Evolutionary conservation across 2,329 filamentous ascomycete genomes (phyloP).

Genomic region (Colletotrichum gloeosporioides): DNA sequence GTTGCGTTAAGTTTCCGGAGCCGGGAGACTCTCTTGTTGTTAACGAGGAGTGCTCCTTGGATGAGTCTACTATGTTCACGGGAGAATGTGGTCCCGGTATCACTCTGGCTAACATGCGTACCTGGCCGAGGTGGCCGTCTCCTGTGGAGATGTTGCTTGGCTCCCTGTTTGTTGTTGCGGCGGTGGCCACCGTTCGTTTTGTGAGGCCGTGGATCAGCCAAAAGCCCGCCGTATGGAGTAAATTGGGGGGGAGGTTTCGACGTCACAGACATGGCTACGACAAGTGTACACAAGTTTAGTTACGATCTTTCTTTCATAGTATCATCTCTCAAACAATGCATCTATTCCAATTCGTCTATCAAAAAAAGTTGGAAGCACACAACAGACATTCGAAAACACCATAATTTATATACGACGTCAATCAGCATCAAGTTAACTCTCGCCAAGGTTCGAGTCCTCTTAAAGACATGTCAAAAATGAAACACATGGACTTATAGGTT

Average conservation of each 20-base stretch:
- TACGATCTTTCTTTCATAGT: background rate
- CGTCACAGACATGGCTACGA: background rate
- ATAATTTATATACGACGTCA: background rate
- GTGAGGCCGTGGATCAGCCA: background rate
- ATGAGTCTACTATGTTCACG: background rate
- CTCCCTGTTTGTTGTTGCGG: background rate
- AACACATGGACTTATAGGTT: background rate
- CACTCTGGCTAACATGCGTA: background rate
- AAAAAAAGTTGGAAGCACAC: background rate
- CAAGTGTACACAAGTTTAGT: background rate
- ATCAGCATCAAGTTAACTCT: background rate
- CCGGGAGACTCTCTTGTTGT: background rate
- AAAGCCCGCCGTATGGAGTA: background rate
- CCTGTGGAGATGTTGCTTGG: background rate
- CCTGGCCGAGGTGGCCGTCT: background rate
- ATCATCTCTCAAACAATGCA: fast-evolving
- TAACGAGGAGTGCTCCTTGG: background rate
- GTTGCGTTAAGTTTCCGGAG: background rate
- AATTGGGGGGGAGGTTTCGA: background rate
- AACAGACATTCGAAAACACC: background rate
- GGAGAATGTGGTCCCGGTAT: background rate
- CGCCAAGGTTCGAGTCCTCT: background rate
- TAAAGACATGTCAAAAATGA: background rate
- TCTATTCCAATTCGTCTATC: background rate
- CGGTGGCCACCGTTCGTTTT: background rate